A percentile compares a stretch with the other conserved stretches of the same genome.
Conservation (phyloP, 2,329 filamentous ascomycete species). For the Incumbomyces delicatus region DNA sequence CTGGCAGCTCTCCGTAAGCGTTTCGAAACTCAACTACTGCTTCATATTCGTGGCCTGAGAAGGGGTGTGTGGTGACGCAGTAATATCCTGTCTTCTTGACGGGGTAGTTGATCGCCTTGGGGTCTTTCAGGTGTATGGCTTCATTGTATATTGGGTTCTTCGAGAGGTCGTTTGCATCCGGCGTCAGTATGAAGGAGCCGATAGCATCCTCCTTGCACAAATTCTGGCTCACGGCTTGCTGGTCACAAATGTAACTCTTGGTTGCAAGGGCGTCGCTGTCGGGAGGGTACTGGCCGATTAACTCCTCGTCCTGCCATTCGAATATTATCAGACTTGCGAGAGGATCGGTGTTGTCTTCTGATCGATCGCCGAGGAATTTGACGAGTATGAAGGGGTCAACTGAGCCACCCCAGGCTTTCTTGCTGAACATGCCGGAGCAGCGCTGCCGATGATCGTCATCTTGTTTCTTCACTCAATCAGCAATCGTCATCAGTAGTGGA, state of each 20-base stretch:
- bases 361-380: slow-evolving; percentile 55
- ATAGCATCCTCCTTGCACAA: slow-evolving; percentile 68
- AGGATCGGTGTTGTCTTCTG: slow-evolving; percentile 56
- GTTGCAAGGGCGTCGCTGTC: slow-evolving; percentile 48
- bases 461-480: slow-evolving; percentile 50
- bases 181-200: slow-evolving; percentile 72
- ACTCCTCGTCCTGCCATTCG: slow-evolving; percentile 77
- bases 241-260: slow-evolving; percentile 66
- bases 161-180: slow-evolving; percentile 64
- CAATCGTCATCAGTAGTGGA: slow-evolving; percentile 7
- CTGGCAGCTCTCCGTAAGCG: slow-evolving; percentile 89
- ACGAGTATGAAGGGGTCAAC: slow-evolving; percentile 82
- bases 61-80: slow-evolving; percentile 73
- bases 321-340: slow-evolving; percentile 81
- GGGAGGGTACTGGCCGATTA: slow-evolving; percentile 61
- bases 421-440: slow-evolving; percentile 92
- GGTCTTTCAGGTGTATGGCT: slow-evolving; percentile 70
- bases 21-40: slow-evolving; percentile 88
- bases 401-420: slow-evolving; percentile 74
- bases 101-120: slow-evolving; percentile 63
- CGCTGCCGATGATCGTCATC: slow-evolving; percentile 64
- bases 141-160: slow-evolving; percentile 65
- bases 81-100: slow-evolving; percentile 92
- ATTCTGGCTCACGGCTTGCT: slow-evolving; percentile 55
- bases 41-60: slow-evolving; percentile 58